A percentile compares a stretch with the other conserved stretches of the same genome.
Evolutionary conservation across 1,284 basidiomycete species (phyloP).

Genomic region (Tilletiopsis washingtonensis): DNA sequence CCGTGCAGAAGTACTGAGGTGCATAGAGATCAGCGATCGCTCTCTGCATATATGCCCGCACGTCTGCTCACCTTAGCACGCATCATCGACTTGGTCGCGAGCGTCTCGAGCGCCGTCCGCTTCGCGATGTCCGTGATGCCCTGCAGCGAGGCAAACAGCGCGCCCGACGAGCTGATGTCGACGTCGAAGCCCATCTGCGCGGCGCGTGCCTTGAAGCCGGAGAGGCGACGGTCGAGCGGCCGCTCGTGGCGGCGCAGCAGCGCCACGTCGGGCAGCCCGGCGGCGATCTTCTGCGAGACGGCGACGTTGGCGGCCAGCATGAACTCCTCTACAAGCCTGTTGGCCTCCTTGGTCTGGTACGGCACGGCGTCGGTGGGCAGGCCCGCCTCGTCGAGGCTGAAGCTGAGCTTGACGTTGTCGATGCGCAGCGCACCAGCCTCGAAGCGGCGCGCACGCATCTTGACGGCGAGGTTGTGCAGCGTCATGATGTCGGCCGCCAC

Average conservation of each 20-base stretch:
- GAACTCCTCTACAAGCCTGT: conserved; percentile 86
- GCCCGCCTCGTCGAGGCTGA: conserved; percentile 73
- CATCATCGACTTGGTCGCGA: conserved; percentile 80
- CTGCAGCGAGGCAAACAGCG: conserved; percentile 75
- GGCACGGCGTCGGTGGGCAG: conserved; percentile 70
- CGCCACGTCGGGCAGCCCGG: conserved; percentile 87
- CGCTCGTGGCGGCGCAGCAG: conserved; percentile 86
- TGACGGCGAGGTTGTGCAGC: conserved; percentile 58
- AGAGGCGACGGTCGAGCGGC: conserved; percentile 66
- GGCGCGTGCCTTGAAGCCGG: conserved; percentile 52
- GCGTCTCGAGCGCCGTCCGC: conserved; percentile 66
- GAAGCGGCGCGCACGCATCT: conserved; percentile 66
- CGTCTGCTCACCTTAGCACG: too few species aligned
- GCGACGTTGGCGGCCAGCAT: conserved; percentile 87
- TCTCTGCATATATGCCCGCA: too few species aligned
- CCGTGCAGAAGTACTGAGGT: conserved; percentile 97
- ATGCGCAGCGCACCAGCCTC: conserved; percentile 72
- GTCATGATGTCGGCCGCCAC: conserved; percentile 69
- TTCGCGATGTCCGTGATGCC: conserved; percentile 56
- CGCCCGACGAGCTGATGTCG: conserved; percentile 69
- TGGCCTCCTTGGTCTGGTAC: conserved; percentile 63
- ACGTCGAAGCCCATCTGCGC: conserved; percentile 71
- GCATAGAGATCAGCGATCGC: too few species aligned
- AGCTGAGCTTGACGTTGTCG: conserved; percentile 65
- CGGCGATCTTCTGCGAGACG: conserved; percentile 84